Base-by-base conservation (phyloP, 306 rosid species). In the Luffa acutangula region DNA sequence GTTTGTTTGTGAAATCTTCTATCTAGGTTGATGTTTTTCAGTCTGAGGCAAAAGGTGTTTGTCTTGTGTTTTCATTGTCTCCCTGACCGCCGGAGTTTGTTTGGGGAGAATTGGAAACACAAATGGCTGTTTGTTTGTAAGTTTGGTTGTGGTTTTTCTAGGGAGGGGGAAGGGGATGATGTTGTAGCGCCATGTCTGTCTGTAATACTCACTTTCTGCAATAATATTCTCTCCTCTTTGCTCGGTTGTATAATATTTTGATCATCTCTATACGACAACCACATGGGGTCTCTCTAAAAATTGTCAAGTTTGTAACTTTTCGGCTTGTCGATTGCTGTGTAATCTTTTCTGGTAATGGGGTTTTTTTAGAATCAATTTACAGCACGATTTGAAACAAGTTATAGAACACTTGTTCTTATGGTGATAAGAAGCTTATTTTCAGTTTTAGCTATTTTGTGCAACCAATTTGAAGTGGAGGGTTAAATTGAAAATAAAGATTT, bases 101-200 rank as follows among this genome's bases (percentile, higher is more conserved):
- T 42, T 82, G 63, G 85, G 87, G 85, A 56, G 87, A 85, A 81
- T 65, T 82, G 81, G 65, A 85, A 85, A 85, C 83, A 85, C 8
- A 67, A 52, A 0, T 37, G 75, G 18, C 45, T 56, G 42, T 71
- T 20, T 71, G 56, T 20, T 2, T 70, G 54, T 31, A 5, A 14
- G 71, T 34, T 64, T 36, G 67, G 69, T 33, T 62, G 31, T 12
- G 20, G 5, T 2, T 36, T 62, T 31, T 62, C 33, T n/a, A n/a
- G n/a, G n/a, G n/a, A n/a, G 12, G 69, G 67, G 54, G 17, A 18
- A n/a, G 54, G 7, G 54, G 7, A 3, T 2, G 49, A 15, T 42
- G 53, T 67, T 67, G 25, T n/a, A 11, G 33, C 1, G 37, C 36
- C 2, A 20, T 42, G 53, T n/a, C 5, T 65, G 5, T 63, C 8